Percentiles rank a stretch among this genome's conserved stretches.
Evolutionary conservation across 2,329 filamentous ascomycete species (phyloP).

Genomic region (Ilyonectria sp.): DNA sequence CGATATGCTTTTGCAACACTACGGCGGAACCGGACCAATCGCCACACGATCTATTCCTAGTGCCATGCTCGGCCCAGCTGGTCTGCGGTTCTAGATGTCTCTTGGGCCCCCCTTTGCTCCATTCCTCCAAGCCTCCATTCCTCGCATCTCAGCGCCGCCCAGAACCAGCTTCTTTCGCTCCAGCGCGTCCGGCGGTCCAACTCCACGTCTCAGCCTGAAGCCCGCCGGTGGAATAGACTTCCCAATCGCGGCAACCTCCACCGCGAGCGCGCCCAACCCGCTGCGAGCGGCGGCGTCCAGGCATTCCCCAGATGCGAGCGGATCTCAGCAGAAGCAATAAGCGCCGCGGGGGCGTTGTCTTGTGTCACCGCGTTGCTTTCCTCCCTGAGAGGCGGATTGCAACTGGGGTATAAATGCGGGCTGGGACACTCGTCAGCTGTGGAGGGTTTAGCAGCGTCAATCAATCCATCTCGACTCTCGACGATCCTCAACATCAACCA

Average conservation of each 20-base stretch:
- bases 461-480: background rate
- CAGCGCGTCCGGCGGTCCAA: background rate
- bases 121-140: background rate
- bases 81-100: background rate
- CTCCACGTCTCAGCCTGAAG: background rate
- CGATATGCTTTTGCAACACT: background rate
- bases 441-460: background rate
- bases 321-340: background rate
- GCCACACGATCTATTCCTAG: background rate
- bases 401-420: background rate
- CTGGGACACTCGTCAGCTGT: background rate
- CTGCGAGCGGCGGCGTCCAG: background rate
- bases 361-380: too few species aligned
- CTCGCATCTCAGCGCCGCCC: background rate
- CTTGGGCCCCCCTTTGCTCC: background rate
- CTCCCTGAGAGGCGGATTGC: too few species aligned
- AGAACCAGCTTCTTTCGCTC: background rate
- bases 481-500: background rate
- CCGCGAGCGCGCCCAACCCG: background rate
- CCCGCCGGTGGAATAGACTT: background rate
- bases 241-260: constrained; percentile 14
- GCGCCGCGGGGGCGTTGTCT: too few species aligned
- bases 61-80: background rate
- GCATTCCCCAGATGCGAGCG: background rate
- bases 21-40: too few species aligned